Base-by-base conservation (phyloP, 805 yeast genomes). In the Saturnispora sekii region DNA sequence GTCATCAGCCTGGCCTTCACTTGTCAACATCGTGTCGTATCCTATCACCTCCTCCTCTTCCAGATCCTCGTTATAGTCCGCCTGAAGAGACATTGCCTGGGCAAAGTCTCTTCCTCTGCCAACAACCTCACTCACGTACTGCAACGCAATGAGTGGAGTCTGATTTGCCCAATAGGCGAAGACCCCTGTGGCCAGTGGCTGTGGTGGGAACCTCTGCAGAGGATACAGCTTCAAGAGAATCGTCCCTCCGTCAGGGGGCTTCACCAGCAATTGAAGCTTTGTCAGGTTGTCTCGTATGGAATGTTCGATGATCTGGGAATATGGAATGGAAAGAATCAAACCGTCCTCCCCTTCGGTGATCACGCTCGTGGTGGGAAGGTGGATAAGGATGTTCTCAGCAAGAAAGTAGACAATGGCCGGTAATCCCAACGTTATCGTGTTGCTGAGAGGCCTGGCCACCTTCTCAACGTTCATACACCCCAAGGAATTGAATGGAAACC, bases 1-100 rank as follows among this genome's bases (percentile, higher is more conserved):
- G 45, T 58, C 63, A 43, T 55, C 62, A 1, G 52, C 63, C 28
- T 61, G 52, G 4, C 64, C 65, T 21, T 42, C 35, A 15, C 54
- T 55, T 18, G 51, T 49, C 32, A 60, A 40, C 38, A 54, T 52
- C 1, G 41, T 32, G 15, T 37, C 42, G 28, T 26, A 17, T 15
- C 31, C 12, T 8, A 21, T 21, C 12, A n/a, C 17, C 10, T 21
- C 21, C n/a, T 36, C 43, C 14, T 18, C 39, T 5, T 37, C 17
- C 12, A 43, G 11, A 3, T 26, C 41, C 10, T 37, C 45, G 17
- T 21, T 17, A 33, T 43, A 32, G 16, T 43, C 34, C 5, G 18
- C 14, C 8, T 26, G 14, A 3, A 29, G 28, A 4, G 38, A 29
- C 29, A 28, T 14, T n/a, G n/a, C n/a, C 16, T 46, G 43, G 7